Evolutionary conservation across 2,329 filamentous ascomycete species (phyloP).

Genomic region (Ceratocystiopsis minuta): DNA sequence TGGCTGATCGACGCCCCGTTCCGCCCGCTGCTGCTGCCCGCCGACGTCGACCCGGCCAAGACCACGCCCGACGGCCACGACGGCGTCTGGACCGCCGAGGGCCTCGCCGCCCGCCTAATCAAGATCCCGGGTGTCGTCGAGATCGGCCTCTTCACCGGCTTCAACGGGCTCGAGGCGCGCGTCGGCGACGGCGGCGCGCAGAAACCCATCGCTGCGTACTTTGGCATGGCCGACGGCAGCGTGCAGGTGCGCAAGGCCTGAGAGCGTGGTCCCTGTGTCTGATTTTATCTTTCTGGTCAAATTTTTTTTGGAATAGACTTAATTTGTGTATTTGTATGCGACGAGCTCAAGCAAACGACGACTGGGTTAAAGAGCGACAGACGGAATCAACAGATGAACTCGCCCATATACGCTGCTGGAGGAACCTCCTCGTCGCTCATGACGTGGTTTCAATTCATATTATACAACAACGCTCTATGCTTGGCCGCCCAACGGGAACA

Average conservation of each 20-base stretch:
- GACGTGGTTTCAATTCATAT: background rate
- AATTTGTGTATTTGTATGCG: too few relatives aligned
- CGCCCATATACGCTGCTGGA: too few relatives aligned
- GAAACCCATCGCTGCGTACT: conserved; percentile 87
- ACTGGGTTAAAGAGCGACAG: too few relatives aligned
- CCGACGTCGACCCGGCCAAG: conserved; percentile 23
- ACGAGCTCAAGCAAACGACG: too few relatives aligned
- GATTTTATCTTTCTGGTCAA: too few relatives aligned
- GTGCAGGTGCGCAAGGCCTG: conserved; percentile 30
- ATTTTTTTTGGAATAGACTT: too few relatives aligned
- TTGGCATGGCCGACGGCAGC: conserved; percentile 66
- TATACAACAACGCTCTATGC: conserved; percentile 8
- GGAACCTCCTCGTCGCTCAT: background rate
- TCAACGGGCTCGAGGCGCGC: conserved; percentile 46
- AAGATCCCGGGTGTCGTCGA: conserved; percentile 74
- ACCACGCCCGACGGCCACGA: conserved; percentile 27
- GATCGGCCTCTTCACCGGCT: conserved; percentile 74
- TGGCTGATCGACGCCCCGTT: conserved; percentile 91
- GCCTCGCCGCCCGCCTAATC: conserved; percentile 57
- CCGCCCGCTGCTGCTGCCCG: conserved; percentile 50
- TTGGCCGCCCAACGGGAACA: background rate
- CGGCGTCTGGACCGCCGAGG: conserved; percentile 65
- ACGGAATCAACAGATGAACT: too few relatives aligned
- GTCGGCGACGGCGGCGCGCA: conserved; percentile 48
- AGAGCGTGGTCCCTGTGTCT: background rate